Percentiles rank a stretch among this genome's conserved stretches.
These are phyloP conservation scores for Quercus agrifolia DNA, from an alignment of 306 rosid species.

Conservation along the genomic window DNA sequence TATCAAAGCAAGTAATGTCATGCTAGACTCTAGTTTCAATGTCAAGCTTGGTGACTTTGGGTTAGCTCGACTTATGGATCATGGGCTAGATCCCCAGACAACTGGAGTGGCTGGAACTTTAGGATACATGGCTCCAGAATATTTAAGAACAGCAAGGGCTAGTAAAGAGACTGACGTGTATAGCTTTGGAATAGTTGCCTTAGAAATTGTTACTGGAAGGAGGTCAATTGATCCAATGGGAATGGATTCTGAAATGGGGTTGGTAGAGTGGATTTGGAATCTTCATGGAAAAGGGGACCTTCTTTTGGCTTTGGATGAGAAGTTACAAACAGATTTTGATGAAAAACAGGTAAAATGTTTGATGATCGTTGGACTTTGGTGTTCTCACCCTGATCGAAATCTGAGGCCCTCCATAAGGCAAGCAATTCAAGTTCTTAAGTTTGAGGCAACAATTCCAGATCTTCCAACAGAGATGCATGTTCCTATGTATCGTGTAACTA, in stretches of 20 bases:
- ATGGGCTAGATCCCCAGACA: constrained; percentile 32
- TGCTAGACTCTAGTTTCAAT: constrained; percentile 27
- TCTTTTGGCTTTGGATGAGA: constrained; percentile 18
- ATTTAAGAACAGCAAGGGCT: constrained; percentile 27
- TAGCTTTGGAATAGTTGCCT: constrained; percentile 30
- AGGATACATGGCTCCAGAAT: constrained; percentile 37
- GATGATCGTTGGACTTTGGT: constrained; percentile 35
- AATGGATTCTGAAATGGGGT: constrained; percentile 10
- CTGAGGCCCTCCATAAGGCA: constrained; percentile 25
- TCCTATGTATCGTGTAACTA: constrained; percentile 12
- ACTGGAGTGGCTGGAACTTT: constrained; percentile 27
- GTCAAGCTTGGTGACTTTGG: constrained; percentile 40
- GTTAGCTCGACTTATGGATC: constrained; percentile 25
- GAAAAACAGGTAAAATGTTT: constrained; percentile 27
- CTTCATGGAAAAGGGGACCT: constrained; percentile 27
- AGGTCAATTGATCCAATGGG: constrained; percentile 5
- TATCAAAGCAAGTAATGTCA: constrained; percentile 35
- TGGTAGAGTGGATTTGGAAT: constrained; percentile 43
- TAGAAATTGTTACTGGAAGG: constrained; percentile 26
- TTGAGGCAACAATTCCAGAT: constrained; percentile 26
- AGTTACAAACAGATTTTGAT: neutral
- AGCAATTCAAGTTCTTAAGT: constrained; percentile 26
- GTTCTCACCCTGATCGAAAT: constrained; percentile 31
- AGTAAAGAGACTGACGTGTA: constrained; percentile 25
- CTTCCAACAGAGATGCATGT: constrained; percentile 23